Evolutionary conservation across 768 basidiomycete species (phyloP).

Genomic region (Tricholoma matsutake): DNA sequence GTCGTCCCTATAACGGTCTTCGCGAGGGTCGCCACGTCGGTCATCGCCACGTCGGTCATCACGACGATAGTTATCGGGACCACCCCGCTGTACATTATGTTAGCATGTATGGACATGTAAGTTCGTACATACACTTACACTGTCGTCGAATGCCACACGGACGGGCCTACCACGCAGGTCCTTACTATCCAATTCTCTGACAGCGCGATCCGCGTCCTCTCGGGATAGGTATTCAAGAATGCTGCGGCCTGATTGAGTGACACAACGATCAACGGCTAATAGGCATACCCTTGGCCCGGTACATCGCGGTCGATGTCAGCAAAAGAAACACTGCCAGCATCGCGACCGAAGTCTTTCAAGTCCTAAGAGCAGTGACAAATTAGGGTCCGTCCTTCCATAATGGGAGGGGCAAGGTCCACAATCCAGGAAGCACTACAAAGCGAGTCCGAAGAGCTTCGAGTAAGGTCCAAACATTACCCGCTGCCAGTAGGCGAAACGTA

Average conservation of each 20-base stretch:
- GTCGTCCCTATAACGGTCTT: constrained; percentile 60
- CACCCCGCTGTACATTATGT: constrained; percentile 51
- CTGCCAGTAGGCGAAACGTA: constrained; percentile 11
- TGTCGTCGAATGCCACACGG: constrained; percentile 64
- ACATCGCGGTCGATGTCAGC: constrained; percentile 91
- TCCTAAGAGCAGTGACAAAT: constrained; percentile 66
- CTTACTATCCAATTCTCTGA: constrained; percentile 79
- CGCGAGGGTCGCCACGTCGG: constrained; percentile 57
- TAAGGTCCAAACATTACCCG: constrained; percentile 13
- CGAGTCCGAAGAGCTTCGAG: constrained; percentile 7
- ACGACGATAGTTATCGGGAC: constrained; percentile 72
- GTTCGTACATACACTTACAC: constrained; percentile 36
- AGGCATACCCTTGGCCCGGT: constrained; percentile 80
- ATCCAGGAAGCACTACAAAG: constrained; percentile 13
- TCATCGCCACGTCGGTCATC: constrained; percentile 73
- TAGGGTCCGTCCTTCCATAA: constrained; percentile 39
- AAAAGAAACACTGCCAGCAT: constrained; percentile 89
- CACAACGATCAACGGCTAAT: not conserved
- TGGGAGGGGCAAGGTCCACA: constrained; percentile 19
- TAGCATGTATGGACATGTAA: constrained; percentile 3
- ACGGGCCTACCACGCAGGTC: constrained; percentile 85
- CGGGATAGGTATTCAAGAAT: constrained; percentile 87
- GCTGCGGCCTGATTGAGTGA: constrained; percentile 37
- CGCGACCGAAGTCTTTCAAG: constrained; percentile 95
- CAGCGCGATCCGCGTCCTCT: constrained; percentile 92